Base-by-base conservation (phyloP, 345 rosid species). In the Eucalyptus marginata region DNA sequence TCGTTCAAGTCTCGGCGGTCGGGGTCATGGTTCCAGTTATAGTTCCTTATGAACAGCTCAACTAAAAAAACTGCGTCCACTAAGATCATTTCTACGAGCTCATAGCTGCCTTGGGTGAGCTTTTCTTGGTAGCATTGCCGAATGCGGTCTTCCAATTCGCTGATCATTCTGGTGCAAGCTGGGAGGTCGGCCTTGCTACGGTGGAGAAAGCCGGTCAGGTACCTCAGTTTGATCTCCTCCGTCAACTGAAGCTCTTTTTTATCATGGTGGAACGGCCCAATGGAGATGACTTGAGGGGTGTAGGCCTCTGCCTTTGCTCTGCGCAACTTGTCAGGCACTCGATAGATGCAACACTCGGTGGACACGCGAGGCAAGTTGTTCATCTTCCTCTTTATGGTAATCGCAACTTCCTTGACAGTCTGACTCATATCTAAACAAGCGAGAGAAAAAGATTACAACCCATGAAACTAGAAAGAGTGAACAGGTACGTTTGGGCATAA, bases 191-290 rank as follows among this genome's bases (percentile, higher is more conserved):
- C 40, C 40, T 31, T n/a, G 18, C 4, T n/a, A 5, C 13, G 40
- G 20, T 10, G 10, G 40, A 66, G 79, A 40, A 31, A 66, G 43
- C 22, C 40, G 16, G 8, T 66, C 79, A 66, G 17, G 79, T 86
- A 50, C 44, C 56, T 86, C 44, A 85, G 58, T 79, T 92, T 93
- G 44, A 91, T 90, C 52, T 92, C 90, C 86, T 93, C 90, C 84
- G 86, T 90, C 64, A 86, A 36, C 50, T 90, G 92, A 56, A 87
- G 62, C 49, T 49, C 86, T 36, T 86, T 51, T 47, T 89, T 83
- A 16, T 89, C 88, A 20, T 36, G 88, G 90, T 93, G 92, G n/a
- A 90, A 87, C 20, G 91, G 91, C 24, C 90, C 91, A 10, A 90
- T 62, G 18, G 91, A 90, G 58, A 90, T 15, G 49, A 88, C 29